These are phyloP conservation scores for Euphorbia pulcherrima DNA, from an alignment of 345 rosid species.

Conservation along the genomic window DNA sequence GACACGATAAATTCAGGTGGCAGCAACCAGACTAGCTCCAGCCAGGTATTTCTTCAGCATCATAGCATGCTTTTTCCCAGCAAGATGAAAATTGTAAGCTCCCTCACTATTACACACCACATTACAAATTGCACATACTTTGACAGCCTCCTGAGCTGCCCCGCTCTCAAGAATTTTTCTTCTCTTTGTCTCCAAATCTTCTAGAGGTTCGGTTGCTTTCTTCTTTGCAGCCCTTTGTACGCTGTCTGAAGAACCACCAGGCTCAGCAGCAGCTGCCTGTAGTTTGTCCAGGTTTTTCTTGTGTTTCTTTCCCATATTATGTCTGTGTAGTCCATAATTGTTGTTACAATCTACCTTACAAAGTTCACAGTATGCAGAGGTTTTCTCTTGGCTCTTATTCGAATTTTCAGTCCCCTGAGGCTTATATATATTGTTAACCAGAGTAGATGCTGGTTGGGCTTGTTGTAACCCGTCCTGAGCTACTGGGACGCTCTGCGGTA, in stretches of 20 bases:
- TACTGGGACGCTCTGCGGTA: slow-evolving; percentile 14
- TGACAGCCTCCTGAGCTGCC: slow-evolving; percentile 36
- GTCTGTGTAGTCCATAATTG: slow-evolving; percentile 24
- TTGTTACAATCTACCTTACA: slow-evolving; percentile 31
- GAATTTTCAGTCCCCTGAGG: slow-evolving; percentile 21
- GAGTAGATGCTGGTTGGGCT: slow-evolving; percentile 12
- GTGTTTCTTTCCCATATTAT: slow-evolving; percentile 29
- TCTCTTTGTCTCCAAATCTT: slow-evolving; percentile 39
- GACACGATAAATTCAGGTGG: background rate
- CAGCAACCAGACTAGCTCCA: slow-evolving; percentile 6
- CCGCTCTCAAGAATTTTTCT: slow-evolving; percentile 35
- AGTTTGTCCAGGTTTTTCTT: slow-evolving; percentile 32
- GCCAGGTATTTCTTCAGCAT: slow-evolving; percentile 32
- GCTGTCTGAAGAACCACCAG: slow-evolving; percentile 6
- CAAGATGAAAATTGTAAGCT: slow-evolving; percentile 32
- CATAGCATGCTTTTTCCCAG: slow-evolving; percentile 45
- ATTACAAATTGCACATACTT: slow-evolving; percentile 37
- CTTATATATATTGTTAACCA: slow-evolving; percentile 18
- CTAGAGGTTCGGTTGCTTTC: slow-evolving; percentile 23
- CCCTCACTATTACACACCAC: slow-evolving; percentile 40
- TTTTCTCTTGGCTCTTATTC: slow-evolving; percentile 22
- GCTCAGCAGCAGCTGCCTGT: slow-evolving; percentile 12
- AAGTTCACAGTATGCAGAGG: slow-evolving; percentile 25
- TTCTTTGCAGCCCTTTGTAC: slow-evolving; percentile 27
- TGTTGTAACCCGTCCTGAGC: slow-evolving; percentile 21